These are phyloP conservation scores for Tetragonia tetragonoides DNA, from an alignment of 148 eudicot species.

Conservation along the genomic window DNA sequence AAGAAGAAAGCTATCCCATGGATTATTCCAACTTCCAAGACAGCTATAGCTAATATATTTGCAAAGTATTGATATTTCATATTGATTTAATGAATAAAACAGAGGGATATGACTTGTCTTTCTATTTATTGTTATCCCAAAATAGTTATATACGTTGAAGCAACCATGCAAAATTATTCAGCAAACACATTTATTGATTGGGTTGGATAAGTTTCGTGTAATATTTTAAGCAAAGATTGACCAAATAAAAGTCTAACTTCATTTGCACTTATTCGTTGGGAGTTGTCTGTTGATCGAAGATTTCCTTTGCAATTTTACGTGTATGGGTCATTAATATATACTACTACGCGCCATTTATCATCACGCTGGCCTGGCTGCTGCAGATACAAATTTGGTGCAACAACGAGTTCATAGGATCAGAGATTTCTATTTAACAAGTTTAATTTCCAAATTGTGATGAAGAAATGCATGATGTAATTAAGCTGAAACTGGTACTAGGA, in stretches of 20 bases:
- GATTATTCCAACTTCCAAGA: not conserved
- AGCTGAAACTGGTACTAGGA: too few species aligned
- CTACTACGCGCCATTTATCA: not conserved
- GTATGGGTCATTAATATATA: not conserved
- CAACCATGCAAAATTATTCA: constrained; percentile 12
- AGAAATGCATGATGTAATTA: too few species aligned
- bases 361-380: not conserved
- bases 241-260: not conserved
- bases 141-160: constrained; percentile 5
- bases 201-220: constrained; percentile 9
- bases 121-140: not conserved
- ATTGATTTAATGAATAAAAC: not conserved
- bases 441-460: too few species aligned
- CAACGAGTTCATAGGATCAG: not conserved
- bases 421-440: too few species aligned
- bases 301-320: constrained; percentile 8
- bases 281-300: constrained; percentile 15
- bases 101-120: not conserved
- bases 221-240: constrained; percentile 5
- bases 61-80: not conserved
- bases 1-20: not conserved
- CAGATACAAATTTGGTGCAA: not conserved
- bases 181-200: not conserved
- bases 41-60: not conserved
- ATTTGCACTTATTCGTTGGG: constrained; percentile 26